Conservation (phyloP, 2,329 filamentous ascomycete genomes). For the Ophiostoma australiae region DNA sequence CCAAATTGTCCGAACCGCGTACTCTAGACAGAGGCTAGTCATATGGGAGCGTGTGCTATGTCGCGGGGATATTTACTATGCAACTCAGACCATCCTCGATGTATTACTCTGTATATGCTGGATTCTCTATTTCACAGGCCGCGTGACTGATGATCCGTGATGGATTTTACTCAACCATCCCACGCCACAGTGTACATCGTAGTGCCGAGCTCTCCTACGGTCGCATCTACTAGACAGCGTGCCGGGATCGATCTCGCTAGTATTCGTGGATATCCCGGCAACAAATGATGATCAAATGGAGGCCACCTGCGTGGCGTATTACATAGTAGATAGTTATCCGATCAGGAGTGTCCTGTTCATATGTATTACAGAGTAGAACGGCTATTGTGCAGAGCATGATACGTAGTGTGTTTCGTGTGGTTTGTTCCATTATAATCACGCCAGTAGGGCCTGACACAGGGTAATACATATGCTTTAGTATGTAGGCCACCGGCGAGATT, state of each 20-base stretch:
- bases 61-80: neutral
- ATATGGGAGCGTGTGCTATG: neutral
- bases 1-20: neutral
- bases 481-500: neutral
- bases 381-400: neutral
- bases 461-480: neutral
- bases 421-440: neutral
- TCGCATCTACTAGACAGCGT: neutral
- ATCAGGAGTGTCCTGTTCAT: neutral
- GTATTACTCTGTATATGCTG: neutral
- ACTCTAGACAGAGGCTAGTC: no score
- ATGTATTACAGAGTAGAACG: neutral
- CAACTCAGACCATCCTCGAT: neutral
- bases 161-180: neutral
- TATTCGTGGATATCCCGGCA: neutral
- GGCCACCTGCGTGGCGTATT: neutral
- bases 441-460: neutral
- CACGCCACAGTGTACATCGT: neutral
- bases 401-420: neutral
- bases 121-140: neutral
- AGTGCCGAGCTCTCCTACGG: neutral
- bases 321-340: neutral
- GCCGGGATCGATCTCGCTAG: slow-evolving; percentile 7
- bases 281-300: neutral
- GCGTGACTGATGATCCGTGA: neutral